phyloP scores from a whole-genome alignment of 192 early-diverging fungal genomes.

The Linnemannia zychae region DNA sequence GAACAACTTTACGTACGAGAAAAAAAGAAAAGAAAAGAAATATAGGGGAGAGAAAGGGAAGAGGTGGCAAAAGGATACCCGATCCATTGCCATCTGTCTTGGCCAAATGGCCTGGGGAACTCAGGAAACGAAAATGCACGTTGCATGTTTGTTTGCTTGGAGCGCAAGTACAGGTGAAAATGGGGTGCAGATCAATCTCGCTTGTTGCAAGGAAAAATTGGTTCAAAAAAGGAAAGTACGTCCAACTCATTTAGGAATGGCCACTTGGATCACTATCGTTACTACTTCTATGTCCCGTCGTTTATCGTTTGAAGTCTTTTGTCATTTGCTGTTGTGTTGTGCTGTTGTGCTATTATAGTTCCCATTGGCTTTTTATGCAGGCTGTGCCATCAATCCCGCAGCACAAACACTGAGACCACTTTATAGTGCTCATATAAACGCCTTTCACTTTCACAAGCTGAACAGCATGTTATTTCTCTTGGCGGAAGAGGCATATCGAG shows the following conservation, averaged over 20 bases:
- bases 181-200: not conserved
- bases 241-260: not conserved
- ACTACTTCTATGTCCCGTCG: not conserved
- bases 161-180: not conserved
- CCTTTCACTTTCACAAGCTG: not conserved
- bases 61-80: not conserved
- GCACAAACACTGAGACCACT: not conserved
- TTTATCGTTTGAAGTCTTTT: not conserved
- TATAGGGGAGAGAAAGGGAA: not conserved
- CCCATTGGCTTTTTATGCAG: not conserved
- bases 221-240: not conserved
- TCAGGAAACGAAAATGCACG: not conserved
- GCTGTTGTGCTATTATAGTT: not conserved
- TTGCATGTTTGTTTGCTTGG: not conserved
- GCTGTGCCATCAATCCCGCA: not conserved
- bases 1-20: not conserved
- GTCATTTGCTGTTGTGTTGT: too few species aligned
- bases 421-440: not conserved
- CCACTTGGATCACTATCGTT: not conserved
- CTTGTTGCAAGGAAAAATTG: not conserved
- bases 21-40: not conserved
- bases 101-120: not conserved
- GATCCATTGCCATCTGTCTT: too few species aligned
- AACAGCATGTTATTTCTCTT: not conserved
- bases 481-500: not conserved